Evolutionary conservation across 148 eudicot species (phyloP), one percentile per base, ranked within the genome.

Genomic region (Dianthus caryophyllus): DNA sequence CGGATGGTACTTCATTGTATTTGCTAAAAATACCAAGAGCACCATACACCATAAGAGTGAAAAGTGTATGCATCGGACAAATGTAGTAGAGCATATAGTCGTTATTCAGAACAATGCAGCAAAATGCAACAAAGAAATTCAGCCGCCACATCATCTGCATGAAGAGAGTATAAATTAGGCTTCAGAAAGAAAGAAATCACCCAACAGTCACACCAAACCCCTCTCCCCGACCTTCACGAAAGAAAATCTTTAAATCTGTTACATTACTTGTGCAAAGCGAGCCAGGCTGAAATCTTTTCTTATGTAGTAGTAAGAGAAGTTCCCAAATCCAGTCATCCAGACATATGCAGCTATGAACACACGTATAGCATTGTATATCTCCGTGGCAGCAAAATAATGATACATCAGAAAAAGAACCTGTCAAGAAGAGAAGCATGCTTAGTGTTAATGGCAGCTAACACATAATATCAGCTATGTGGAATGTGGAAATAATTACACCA

Each of bases 111-210:
- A 91, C 85, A 74, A 91, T 78, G 74, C 93, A 91, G 72, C 86
- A 81, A 62, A 88, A 86, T 15, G 84, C 96, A 66, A 91, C 97
- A 48, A 88, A 88, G 77, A 91, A 88, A 74, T 91, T 91, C 52
- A 91, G 81, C 75, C 96, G 82, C 97, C 97, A 91, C 96, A 91
- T 88, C 97, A 88, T 88, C 97, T 91, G 90, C 90, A 85, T 72
- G 76, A 78, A 82, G 64, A 58, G 44, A 38, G 36, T 3, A 49
- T 9, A 39, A 11, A 29, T 16, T 60, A 60, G 41, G 26, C 14
- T 58, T 53, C 6, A 59, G 16, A 51, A 15, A 52, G 51, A 24
- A 16, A 43, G 24, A 36, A 18, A 8, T 52, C 17, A 57, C 52
- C 17, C 44, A 16, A 39, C 61, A 51, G 41, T 55, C 69, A 43